Evolutionary conservation across 2,329 filamentous ascomycete species (phyloP).

Genomic region (Harringtonia aguacate): DNA sequence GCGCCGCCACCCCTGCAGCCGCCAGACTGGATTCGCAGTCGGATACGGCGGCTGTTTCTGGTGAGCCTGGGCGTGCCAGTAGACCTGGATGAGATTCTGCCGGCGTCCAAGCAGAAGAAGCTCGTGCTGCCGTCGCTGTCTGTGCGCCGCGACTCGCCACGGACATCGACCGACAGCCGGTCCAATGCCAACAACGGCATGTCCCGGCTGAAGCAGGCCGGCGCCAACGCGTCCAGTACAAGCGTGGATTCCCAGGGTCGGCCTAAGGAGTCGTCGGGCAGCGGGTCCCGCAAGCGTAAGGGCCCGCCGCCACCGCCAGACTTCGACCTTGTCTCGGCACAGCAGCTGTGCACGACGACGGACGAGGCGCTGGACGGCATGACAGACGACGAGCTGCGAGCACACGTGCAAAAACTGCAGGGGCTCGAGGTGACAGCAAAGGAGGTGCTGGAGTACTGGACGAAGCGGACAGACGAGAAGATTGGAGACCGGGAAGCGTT

Average conservation of each 20-base stretch:
- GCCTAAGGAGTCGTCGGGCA: slow-evolving; percentile 28
- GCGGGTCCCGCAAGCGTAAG: slow-evolving; percentile 28
- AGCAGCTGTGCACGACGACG: slow-evolving; percentile 72
- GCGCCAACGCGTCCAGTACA: slow-evolving; percentile 43
- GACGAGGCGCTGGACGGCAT: slow-evolving; percentile 72
- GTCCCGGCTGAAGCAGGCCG: slow-evolving; percentile 25
- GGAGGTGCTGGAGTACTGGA: slow-evolving; percentile 78
- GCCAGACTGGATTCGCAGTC: slow-evolving; percentile 94
- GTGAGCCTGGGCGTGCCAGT: slow-evolving; percentile 94
- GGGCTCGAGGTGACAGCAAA: slow-evolving; percentile 61
- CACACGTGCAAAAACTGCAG: slow-evolving; percentile 60
- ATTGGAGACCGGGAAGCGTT: slow-evolving; percentile 87
- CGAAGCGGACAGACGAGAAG: slow-evolving; percentile 74
- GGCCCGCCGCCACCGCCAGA: slow-evolving; percentile 60
- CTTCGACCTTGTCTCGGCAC: slow-evolving; percentile 68
- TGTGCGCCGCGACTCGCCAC: slow-evolving; percentile 35
- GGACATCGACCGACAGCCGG: slow-evolving; percentile 44
- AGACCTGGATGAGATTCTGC: slow-evolving; percentile 93
- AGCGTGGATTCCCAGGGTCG: slow-evolving; percentile 50
- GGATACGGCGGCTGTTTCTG: slow-evolving; percentile 87
- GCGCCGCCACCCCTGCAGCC: slow-evolving; percentile 90
- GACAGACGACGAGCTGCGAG: slow-evolving; percentile 63
- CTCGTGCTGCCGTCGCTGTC: slow-evolving; percentile 76
- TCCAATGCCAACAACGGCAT: slow-evolving; percentile 25
- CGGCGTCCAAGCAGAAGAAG: slow-evolving; percentile 96